Evolutionary conservation across 176 grass and related monocot species (phyloP), one percentile per base, ranked within the genome.

Genomic region (Eleusine coracana): DNA sequence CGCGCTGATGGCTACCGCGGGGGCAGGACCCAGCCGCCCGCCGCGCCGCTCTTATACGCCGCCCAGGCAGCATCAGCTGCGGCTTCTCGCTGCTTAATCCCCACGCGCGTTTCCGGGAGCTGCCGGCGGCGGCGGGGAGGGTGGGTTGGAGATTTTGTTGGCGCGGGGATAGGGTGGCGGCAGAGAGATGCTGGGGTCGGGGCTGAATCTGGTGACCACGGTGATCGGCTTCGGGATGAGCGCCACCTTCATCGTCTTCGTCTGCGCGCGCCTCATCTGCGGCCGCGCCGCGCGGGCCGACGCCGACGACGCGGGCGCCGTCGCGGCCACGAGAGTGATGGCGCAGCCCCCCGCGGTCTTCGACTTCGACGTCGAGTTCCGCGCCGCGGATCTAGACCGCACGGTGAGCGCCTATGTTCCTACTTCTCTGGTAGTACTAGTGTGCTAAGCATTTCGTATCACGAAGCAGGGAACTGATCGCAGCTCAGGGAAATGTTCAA

Each of bases 171-270:
- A 61, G 40, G 37, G 54, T 39, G 46, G 0, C 13, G 64, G 83
- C 25, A 77, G 37, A 23, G 74, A 79, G 86, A 98, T 95, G 96
- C 83, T 93, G 65, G 92, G 87, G 17, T 95, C 90, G 68, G 90
- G 92, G 63, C 82, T 98, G 87, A 95, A 98, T 86, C 90, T 98
- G 65, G 96, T 95, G 58, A 93, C 96, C 78, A 95, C 96, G 68
- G 91, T 98, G 82, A 95, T 98, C 74, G 92, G 96, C 65, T 98
- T 98, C 78, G 91, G 92, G 55, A 98, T 98, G 92, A 98, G 92
- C 85, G 88, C 92, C 84, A 93, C 91, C 76, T 98, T 98, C 91
- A 90, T 98, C 85, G 89, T 95, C 78, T 95, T 98, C 84, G 88
- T 98, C 40, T 98, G 96, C 82, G 87, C 92, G 55, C 90, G 96